Conservation (phyloP, 768 basidiomycete species). For the Lentinula sp. region DNA sequence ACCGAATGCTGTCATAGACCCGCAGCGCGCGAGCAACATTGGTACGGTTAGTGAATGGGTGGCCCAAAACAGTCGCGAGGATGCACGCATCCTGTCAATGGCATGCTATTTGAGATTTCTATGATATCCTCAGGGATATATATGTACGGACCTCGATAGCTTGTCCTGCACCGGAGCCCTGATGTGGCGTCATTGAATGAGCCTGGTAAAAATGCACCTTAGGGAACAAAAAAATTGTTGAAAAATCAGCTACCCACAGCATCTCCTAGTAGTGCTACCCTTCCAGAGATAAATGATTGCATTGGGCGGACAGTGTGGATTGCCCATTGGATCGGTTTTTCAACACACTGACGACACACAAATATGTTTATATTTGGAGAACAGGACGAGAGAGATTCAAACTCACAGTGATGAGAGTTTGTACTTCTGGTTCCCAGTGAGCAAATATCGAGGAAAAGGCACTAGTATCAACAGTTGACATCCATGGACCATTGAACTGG, state of each 20-base stretch:
- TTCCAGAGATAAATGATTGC: conserved; percentile 41
- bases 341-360: conserved; percentile 36
- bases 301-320: conserved; percentile 54
- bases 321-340: conserved; percentile 53
- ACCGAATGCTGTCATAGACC: conserved; percentile 44
- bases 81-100: conserved; percentile 43
- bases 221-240: background rate
- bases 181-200: conserved; percentile 45
- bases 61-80: conserved; percentile 38
- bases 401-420: conserved; percentile 47
- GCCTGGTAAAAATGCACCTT: conserved; percentile 11
- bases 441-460: conserved; percentile 41
- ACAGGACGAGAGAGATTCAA: background rate
- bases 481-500: conserved; percentile 45
- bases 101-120: background rate
- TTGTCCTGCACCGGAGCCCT: conserved; percentile 55
- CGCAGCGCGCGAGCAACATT: conserved; percentile 33
- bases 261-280: conserved; percentile 43
- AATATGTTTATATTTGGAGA: background rate
- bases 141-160: conserved; percentile 42
- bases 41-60: conserved; percentile 31
- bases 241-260: conserved; percentile 28
- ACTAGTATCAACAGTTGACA: conserved; percentile 34
- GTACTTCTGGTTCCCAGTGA: conserved; percentile 56
- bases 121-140: background rate